Percentiles rank a stretch among this genome's conserved stretches.
These are phyloP conservation scores for Fusarium sp. DNA, from an alignment of 2,329 filamentous ascomycete species.

Conservation along the genomic window DNA sequence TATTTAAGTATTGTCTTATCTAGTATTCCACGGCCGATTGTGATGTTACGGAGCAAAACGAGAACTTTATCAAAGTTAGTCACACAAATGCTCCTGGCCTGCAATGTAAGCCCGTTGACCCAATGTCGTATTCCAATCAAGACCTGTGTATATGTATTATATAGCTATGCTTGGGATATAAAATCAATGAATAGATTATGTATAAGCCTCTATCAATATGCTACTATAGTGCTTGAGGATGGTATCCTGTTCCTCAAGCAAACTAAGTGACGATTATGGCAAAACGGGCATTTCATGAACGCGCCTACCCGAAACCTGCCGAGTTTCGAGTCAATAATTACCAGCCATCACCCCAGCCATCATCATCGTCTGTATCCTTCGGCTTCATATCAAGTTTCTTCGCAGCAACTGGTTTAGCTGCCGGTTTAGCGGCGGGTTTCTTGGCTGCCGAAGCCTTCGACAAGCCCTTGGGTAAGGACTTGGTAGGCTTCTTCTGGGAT, in stretches of 20 bases:
- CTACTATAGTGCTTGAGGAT: slow-evolving; percentile 18
- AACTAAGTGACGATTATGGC: slow-evolving; percentile 7
- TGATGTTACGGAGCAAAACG: too few relatives aligned
- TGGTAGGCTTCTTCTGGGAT: slow-evolving; percentile 77
- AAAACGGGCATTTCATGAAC: slow-evolving; percentile 11
- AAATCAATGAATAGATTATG: slow-evolving; percentile 1
- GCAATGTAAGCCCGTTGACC: background rate
- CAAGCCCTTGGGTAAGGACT: slow-evolving; percentile 86
- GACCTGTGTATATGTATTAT: background rate
- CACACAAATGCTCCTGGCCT: too few relatives aligned
- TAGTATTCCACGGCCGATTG: too few relatives aligned
- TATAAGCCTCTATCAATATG: slow-evolving; percentile 31
- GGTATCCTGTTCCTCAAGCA: slow-evolving; percentile 42
- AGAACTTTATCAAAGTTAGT: too few relatives aligned
- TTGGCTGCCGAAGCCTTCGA: slow-evolving; percentile 67
- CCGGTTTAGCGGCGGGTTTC: slow-evolving; percentile 60
- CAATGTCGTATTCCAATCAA: background rate
- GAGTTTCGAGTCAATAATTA: slow-evolving; percentile 47
- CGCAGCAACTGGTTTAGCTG: slow-evolving; percentile 59
- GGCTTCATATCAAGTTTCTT: slow-evolving; percentile 81
- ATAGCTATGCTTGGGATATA: background rate
- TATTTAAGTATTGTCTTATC: too few relatives aligned
- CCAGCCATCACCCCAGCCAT: slow-evolving; percentile 77
- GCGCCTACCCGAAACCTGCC: background rate
- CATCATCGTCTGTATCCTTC: slow-evolving; percentile 69